Conservation (phyloP, 306 rosid species). For the Castanospermum australe region DNA sequence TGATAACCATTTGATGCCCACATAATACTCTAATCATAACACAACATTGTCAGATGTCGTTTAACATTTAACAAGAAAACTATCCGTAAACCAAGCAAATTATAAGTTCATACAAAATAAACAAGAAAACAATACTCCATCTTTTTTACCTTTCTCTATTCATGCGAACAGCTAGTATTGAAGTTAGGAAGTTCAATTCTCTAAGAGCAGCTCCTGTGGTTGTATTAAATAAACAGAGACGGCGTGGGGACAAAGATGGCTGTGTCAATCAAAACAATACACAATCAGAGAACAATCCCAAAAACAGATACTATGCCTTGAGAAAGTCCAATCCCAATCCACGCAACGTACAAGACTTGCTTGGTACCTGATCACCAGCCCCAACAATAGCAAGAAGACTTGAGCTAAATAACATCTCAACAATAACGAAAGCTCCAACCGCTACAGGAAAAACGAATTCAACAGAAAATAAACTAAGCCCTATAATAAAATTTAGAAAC, state of each 20-base stretch:
- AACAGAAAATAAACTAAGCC: neutral
- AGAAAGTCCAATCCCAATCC: neutral
- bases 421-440: constrained; percentile 77
- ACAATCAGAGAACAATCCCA: constrained; percentile 1
- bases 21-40: neutral
- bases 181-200: constrained; percentile 86
- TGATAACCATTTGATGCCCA: neutral
- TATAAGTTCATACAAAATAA: neutral
- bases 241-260: constrained; percentile 94
- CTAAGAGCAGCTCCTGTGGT: constrained; percentile 68
- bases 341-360: neutral
- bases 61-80: neutral
- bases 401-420: constrained; percentile 86
- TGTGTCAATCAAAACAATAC: constrained; percentile 37
- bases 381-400: constrained; percentile 97
- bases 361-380: constrained; percentile 88
- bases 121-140: neutral
- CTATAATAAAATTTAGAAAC: neutral
- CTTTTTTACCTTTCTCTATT: constrained; percentile 64
- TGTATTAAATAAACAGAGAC: constrained; percentile 89
- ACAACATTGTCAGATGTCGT: too few species aligned
- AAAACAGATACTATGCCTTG: neutral
- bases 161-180: constrained; percentile 91
- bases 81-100: neutral
- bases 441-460: constrained; percentile 25